Conservation (phyloP, 129 eudicot genomes). For the Saussurea involucrata region DNA sequence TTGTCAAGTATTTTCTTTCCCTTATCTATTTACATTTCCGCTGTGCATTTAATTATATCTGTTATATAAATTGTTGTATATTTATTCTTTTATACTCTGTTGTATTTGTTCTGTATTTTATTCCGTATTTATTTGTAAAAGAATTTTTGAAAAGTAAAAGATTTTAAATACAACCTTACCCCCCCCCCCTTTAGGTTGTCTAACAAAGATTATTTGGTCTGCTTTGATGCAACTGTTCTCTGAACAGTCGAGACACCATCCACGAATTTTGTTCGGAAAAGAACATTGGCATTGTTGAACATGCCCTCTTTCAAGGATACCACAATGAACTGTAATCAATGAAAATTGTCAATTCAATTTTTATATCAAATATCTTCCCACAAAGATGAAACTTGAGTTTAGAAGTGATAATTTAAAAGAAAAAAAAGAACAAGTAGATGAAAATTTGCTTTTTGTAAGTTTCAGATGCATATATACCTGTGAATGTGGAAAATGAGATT, state of each 20-base stretch:
- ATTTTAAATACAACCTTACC: no score
- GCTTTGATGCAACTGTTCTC: slow-evolving; percentile 74
- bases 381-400: neutral
- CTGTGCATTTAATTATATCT: no score
- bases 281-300: slow-evolving; percentile 95
- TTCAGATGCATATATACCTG: slow-evolving; percentile 42
- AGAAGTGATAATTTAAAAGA: neutral
- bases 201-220: slow-evolving; percentile 43
- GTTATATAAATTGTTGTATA: no score
- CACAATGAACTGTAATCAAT: slow-evolving; percentile 67
- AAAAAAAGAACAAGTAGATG: neutral
- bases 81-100: no score
- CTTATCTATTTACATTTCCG: no score
- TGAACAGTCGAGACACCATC: slow-evolving; percentile 96
- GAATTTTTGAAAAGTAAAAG: no score
- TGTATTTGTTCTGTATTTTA: no score
- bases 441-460: neutral
- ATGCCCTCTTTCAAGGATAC: slow-evolving; percentile 97
- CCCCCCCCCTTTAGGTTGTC: no score
- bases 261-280: slow-evolving; percentile 90
- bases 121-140: no score
- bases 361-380: neutral
- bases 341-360: neutral
- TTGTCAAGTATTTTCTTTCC: no score
- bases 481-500: slow-evolving; percentile 90